Base-by-base conservation (phyloP, 2,329 filamentous ascomycete genomes). In the Fusarium guadeloupense region DNA sequence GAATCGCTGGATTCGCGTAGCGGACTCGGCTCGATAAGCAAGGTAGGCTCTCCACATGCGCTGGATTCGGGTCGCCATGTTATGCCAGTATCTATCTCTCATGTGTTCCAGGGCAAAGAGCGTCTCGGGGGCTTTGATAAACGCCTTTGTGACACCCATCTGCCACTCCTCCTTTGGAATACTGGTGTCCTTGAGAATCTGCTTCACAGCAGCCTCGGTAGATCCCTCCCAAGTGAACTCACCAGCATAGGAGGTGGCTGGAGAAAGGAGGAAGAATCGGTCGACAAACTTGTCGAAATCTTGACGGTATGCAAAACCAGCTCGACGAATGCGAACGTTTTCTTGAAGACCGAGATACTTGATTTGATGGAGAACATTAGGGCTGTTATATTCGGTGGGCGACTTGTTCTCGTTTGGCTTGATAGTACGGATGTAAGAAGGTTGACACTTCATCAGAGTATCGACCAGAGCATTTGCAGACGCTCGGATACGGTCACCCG, bases 371-470 rank as follows among this genome's bases (percentile, higher is more conserved):
- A 98, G 83, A 17, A 99, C 95, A 69, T 98, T 98, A 25, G 88
- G 87, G 17, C 85, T 84, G 69, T 97, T 97, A 76, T 97, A 99
- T 74, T 99, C 95, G 10, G 87, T 89, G 0, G 93, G 90, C 4
- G 93, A 97, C 77, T 98, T 99, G 81, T 97, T 98, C 77, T 99
- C 95, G 80, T 99, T 99, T 2, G 95, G 95, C 78, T 99, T 99
- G 80, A 99, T 98, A 1, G 95, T 99, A 74, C 95, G 92, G 69
- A 99, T 99, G 73, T 99, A 99, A 4, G 93, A 97, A 2, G 95
- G 95, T 68, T 95, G 92, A 52, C 93, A 94, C 78, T 97, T 96
- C 93, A 97, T 98, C 69, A 99, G 77, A 1, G 95, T 98, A 1
- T 93, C 88, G 2, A 99, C 95, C 17, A 99, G 83, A 38, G 96